Evolutionary conservation across 371 early-diverging fungal genomes (phyloP).

Genomic region (Nematocida displodere): DNA sequence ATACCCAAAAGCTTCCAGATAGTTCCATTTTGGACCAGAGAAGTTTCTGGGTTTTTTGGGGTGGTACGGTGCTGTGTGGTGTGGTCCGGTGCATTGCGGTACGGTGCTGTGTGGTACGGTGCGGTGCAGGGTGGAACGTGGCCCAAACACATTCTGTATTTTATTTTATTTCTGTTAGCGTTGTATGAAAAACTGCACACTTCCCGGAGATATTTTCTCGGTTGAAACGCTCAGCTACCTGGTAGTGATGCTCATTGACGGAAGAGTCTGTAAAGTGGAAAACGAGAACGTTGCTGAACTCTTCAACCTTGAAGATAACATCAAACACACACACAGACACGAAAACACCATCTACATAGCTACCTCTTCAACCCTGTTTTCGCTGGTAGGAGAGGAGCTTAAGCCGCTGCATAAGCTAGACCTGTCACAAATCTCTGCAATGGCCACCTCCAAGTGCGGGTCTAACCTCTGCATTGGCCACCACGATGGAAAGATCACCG

Average conservation of each 20-base stretch:
- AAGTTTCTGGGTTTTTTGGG: conserved; percentile 33
- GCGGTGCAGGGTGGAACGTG: not conserved
- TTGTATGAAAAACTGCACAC: not conserved
- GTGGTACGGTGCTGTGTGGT: not conserved
- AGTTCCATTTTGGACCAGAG: not conserved
- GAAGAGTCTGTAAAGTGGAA: conserved; percentile 6
- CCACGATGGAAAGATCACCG: conserved; percentile 30
- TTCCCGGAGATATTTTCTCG: conserved; percentile 31
- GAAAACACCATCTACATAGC: conserved; percentile 12
- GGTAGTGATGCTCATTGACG: conserved; percentile 27
- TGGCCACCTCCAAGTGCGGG: not conserved
- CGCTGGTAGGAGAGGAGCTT: not conserved
- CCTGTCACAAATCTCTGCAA: not conserved
- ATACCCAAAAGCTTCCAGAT: not conserved
- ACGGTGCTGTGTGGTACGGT: not conserved
- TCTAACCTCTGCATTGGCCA: not conserved
- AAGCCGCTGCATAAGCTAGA: not conserved
- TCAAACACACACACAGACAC: conserved; percentile 4
- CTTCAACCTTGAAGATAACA: conserved; percentile 2
- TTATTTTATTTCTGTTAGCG: not conserved
- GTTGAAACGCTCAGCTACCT: not conserved
- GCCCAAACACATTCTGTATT: not conserved
- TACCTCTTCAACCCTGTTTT: not conserved
- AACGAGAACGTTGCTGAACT: not conserved
- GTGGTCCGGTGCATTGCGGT: not conserved